phyloP scores from a whole-genome alignment of 1,284 basidiomycete genomes.

The Inonotus hispidus region DNA sequence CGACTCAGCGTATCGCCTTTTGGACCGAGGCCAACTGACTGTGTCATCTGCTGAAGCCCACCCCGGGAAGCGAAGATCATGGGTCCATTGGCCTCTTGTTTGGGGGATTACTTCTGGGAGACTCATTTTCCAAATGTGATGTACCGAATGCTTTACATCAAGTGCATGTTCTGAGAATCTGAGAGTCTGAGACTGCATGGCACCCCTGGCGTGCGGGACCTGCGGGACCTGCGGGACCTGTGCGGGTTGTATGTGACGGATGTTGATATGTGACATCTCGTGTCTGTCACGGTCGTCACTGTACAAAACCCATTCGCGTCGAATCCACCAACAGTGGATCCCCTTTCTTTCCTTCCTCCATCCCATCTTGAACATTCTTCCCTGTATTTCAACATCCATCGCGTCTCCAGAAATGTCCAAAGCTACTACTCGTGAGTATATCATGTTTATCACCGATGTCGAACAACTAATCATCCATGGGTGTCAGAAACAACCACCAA shows the following conservation, averaged over 20 bases:
- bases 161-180: too few species aligned
- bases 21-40: constrained; percentile 33
- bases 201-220: too few species aligned
- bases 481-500: constrained; percentile 43
- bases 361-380: neutral
- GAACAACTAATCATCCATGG: neutral
- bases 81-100: too few species aligned
- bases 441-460: neutral
- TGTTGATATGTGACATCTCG: neutral
- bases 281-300: neutral
- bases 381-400: constrained; percentile 3
- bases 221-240: too few species aligned
- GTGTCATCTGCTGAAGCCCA: constrained; percentile 46
- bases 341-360: constrained; percentile 1
- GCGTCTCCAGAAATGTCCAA: neutral
- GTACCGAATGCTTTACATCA: too few species aligned
- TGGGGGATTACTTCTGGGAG: too few species aligned
- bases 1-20: constrained; percentile 38
- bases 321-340: neutral
- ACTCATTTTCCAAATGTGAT: too few species aligned
- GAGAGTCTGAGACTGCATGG: too few species aligned
- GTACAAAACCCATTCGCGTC: neutral
- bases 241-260: neutral
- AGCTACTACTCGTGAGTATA: constrained; percentile 12
- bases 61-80: too few species aligned